Conservation (phyloP, 1,139 yeast species). For the Protomyces inouyei region DNA sequence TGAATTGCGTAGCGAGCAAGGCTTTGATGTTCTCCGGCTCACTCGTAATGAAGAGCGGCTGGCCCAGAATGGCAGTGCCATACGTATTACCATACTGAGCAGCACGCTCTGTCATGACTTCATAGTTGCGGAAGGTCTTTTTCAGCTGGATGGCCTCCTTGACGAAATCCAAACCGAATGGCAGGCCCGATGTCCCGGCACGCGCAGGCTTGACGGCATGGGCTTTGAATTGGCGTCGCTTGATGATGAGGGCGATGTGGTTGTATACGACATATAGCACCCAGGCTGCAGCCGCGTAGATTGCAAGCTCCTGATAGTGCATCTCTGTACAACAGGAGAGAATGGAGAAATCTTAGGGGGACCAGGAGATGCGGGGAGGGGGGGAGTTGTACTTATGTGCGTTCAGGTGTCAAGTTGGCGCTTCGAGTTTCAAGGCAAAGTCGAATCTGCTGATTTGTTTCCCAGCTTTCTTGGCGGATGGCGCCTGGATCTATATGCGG, state of each 20-base stretch:
- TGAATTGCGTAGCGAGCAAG: conserved; percentile 44
- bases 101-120: not conserved
- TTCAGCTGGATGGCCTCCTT: not conserved
- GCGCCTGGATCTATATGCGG: no score
- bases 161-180: conserved; percentile 6
- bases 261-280: not conserved
- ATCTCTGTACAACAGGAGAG: not conserved
- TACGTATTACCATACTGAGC: conserved; percentile 1
- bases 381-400: no score
- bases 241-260: not conserved
- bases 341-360: not conserved
- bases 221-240: not conserved
- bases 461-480: no score
- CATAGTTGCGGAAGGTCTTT: conserved; percentile 8
- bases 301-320: not conserved
- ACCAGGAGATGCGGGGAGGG: no score
- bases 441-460: no score
- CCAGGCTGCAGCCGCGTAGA: not conserved
- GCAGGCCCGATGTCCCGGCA: not conserved
- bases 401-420: no score
- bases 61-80: conserved; percentile 6
- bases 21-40: conserved; percentile 33
- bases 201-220: not conserved
- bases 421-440: no score
- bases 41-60: conserved; percentile 3